These are phyloP conservation scores for Leccinum olivaceopallidum DNA, from an alignment of 768 basidiomycete species.

Conservation along the genomic window DNA sequence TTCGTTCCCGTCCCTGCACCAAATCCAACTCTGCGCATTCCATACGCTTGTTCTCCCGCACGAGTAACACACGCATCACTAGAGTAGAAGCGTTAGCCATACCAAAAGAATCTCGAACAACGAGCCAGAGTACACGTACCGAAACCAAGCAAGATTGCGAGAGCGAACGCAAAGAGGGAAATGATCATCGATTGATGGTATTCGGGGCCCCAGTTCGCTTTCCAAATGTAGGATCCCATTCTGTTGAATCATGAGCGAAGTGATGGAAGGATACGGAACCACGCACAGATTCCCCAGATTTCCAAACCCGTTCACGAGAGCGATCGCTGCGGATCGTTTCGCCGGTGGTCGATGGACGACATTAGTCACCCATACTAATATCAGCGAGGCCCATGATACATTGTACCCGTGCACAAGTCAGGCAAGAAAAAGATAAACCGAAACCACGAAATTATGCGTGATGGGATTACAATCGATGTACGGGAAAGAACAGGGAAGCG, in stretches of 20 bases:
- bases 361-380: background rate
- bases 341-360: background rate
- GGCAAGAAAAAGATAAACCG: background rate
- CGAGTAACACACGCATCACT: background rate
- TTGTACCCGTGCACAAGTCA: background rate
- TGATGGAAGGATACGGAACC: background rate
- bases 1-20: background rate
- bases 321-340: background rate
- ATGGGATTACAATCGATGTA: conserved; percentile 13
- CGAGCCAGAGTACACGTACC: background rate
- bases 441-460: conserved; percentile 15
- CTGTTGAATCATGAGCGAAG: background rate
- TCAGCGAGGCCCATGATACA: background rate
- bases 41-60: background rate
- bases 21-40: background rate
- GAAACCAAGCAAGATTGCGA: background rate
- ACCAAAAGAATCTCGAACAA: background rate
- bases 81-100: background rate
- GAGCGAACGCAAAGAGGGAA: background rate
- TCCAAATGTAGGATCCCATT: background rate
- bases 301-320: background rate
- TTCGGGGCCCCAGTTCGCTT: background rate
- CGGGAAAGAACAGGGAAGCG: background rate
- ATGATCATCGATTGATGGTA: background rate
- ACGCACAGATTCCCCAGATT: background rate